phyloP scores from a whole-genome alignment of 1,139 yeast genomes.

The Meyerozyma sp. region DNA sequence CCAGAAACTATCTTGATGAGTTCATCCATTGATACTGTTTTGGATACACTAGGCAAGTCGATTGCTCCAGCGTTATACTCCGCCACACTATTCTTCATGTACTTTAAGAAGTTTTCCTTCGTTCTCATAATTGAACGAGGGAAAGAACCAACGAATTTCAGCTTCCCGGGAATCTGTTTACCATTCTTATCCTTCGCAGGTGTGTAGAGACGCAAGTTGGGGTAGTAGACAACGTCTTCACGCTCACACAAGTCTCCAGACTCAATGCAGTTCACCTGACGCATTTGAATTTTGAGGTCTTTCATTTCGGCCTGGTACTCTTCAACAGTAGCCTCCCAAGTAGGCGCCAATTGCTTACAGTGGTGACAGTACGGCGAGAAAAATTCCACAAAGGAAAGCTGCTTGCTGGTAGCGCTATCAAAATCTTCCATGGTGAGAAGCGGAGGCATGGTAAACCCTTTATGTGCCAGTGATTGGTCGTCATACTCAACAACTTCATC shows the following conservation, averaged over 20 bases:
- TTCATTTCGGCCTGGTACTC: conserved; percentile 33
- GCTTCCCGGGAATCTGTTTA: conserved; percentile 18
- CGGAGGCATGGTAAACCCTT: conserved; percentile 15
- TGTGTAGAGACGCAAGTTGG: conserved; percentile 56
- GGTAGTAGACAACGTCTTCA: conserved; percentile 53
- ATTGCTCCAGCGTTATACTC: conserved; percentile 34
- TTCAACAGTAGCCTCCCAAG: conserved; percentile 43
- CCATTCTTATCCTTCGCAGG: conserved; percentile 35
- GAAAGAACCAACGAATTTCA: conserved; percentile 37
- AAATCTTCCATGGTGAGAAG: conserved; percentile 32
- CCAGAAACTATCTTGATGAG: conserved; percentile 45
- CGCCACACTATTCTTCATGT: conserved; percentile 47
- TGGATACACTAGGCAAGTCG: conserved; percentile 37
- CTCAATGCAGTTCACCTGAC: conserved; percentile 68
- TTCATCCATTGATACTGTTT: conserved; percentile 23
- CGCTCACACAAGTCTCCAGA: conserved; percentile 67
- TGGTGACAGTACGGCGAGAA: conserved; percentile 36
- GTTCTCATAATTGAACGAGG: conserved; percentile 44
- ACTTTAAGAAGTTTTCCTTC: conserved; percentile 44
- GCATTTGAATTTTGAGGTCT: conserved; percentile 44
- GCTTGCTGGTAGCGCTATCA: conserved; percentile 36
- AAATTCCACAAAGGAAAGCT: conserved; percentile 37
- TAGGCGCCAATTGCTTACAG: conserved; percentile 61
- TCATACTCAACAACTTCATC: neutral
- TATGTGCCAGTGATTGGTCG: neutral